A percentile compares a stretch with the other conserved stretches of the same genome.
phyloP scores from a whole-genome alignment of 2,329 filamentous ascomycete species.

The Aspergillus sp. region DNA sequence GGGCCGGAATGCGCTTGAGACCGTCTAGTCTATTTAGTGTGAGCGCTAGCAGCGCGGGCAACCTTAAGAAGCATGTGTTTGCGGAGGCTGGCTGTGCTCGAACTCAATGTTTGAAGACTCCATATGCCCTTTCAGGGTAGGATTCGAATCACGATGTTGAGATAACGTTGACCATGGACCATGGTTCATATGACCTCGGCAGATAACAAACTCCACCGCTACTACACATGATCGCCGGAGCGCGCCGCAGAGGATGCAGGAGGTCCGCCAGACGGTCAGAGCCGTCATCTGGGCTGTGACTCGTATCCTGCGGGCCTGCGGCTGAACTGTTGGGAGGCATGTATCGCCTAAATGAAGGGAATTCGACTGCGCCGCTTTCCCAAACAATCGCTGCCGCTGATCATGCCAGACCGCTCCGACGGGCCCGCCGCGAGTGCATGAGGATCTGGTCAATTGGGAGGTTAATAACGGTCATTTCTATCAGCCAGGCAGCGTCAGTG shows the following conservation, averaged over 20 bases:
- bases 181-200: not conserved
- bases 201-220: not conserved
- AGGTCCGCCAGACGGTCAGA: too few species aligned
- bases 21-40: not conserved
- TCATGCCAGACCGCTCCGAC: slow-evolving; percentile 2
- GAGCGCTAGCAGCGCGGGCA: not conserved
- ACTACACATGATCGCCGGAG: not conserved
- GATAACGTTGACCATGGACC: not conserved
- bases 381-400: slow-evolving; percentile 1
- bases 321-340: not conserved
- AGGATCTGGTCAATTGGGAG: not conserved
- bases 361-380: not conserved
- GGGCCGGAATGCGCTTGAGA: slow-evolving; percentile 4
- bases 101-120: not conserved
- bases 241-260: too few species aligned
- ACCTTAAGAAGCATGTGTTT: not conserved
- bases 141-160: not conserved
- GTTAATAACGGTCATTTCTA: not conserved
- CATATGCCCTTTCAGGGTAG: not conserved
- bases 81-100: not conserved
- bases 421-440: not conserved
- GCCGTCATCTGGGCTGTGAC: too few species aligned
- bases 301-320: not conserved
- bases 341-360: not conserved
- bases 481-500: not conserved